Evolutionary conservation across 495 filamentous ascomycete genomes (phyloP).

Genomic region (Trichoderma gamsii): DNA sequence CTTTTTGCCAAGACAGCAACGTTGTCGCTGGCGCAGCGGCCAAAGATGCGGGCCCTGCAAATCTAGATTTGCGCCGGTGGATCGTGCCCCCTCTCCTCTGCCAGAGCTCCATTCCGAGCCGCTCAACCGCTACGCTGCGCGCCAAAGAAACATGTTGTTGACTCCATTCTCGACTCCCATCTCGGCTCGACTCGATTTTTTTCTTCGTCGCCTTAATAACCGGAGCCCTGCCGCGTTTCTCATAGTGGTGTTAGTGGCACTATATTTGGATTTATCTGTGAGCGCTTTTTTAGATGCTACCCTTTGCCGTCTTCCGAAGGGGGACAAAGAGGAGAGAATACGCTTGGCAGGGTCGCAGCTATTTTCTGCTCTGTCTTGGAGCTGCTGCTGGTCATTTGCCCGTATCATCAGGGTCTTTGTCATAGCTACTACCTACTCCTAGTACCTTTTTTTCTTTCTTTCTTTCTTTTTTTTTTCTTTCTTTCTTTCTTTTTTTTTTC

Average conservation of each 20-base stretch:
- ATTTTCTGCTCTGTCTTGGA: neutral
- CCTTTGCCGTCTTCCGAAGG: slow-evolving; percentile 7
- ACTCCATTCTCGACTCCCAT: neutral
- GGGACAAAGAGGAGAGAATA: neutral
- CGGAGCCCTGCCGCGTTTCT: neutral
- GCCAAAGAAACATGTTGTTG: neutral
- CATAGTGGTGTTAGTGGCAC: neutral
- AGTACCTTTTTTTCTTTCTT: too few species aligned
- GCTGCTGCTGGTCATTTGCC: too few species aligned
- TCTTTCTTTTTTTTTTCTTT: too few species aligned
- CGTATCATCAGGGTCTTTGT: too few species aligned
- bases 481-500: too few species aligned
- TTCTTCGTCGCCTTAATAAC: neutral
- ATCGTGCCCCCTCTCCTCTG: neutral
- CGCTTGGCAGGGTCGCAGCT: neutral
- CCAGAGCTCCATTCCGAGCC: neutral
- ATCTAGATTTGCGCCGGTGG: neutral
- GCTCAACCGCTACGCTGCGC: neutral
- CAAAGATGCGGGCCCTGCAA: neutral
- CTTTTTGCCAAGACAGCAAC: too few species aligned
- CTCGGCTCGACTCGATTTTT: neutral
- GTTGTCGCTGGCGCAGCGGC: too few species aligned
- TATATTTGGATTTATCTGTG: neutral
- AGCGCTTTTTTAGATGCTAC: neutral
- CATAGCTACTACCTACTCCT: too few species aligned